Percentiles rank a stretch among this genome's conserved stretches.
Conservation (phyloP, 2,329 filamentous ascomycete genomes). For the Colletotrichum filicis region DNA sequence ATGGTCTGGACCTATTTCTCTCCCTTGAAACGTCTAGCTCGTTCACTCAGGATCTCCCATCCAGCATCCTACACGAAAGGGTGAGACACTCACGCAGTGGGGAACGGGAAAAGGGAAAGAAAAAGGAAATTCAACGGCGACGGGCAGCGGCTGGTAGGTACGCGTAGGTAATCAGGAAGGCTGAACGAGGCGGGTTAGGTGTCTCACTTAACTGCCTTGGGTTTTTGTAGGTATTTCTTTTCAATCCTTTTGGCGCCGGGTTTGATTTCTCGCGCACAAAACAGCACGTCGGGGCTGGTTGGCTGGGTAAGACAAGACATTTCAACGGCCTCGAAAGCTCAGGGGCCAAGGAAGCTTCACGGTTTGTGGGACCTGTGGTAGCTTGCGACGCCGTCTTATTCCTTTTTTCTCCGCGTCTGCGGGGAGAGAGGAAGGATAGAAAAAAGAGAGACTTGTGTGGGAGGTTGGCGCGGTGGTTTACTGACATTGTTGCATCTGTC, state of each 20-base stretch:
- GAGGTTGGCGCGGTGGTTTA: neutral
- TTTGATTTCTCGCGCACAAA: neutral
- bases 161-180: neutral
- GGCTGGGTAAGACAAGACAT: constrained; percentile 6
- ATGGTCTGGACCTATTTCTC: neutral
- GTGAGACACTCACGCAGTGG: neutral
- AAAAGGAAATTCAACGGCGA: neutral
- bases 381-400: neutral
- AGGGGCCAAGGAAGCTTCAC: neutral
- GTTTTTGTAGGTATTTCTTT: neutral
- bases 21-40: neutral
- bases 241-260: neutral
- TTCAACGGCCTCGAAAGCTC: neutral
- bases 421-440: neutral
- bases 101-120: neutral
- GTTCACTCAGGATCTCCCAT: neutral
- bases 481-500: constrained; percentile 5
- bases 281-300: neutral
- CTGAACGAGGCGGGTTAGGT: neutral
- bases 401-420: neutral
- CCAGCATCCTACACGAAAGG: neutral
- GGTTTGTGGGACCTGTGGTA: neutral
- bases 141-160: neutral
- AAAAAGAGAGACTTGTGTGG: neutral
- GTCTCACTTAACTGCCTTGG: neutral